Conservation (phyloP, 2,329 filamentous ascomycete species). For the Exophiala sp. region DNA sequence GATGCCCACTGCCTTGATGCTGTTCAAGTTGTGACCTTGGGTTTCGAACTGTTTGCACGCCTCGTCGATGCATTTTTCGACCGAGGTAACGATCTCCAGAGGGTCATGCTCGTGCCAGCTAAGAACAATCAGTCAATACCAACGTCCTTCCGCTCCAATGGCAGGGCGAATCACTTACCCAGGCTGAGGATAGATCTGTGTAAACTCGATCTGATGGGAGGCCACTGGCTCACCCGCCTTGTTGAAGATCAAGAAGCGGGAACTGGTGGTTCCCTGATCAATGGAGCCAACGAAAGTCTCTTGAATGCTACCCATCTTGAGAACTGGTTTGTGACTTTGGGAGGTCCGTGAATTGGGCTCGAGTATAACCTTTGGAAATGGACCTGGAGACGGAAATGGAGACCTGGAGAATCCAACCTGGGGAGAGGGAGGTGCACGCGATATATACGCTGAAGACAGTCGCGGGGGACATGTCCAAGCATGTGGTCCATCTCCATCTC, state of each 20-base stretch:
- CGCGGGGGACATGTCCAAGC: constrained; percentile 11
- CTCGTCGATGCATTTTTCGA: constrained; percentile 71
- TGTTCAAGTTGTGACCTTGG: constrained; percentile 59
- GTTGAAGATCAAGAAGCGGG: constrained; percentile 86
- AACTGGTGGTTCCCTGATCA: constrained; percentile 85
- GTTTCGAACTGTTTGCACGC: constrained; percentile 65
- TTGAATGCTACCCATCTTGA: constrained; percentile 28
- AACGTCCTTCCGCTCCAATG: background rate
- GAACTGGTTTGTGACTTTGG: background rate
- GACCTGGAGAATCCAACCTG: constrained; percentile 13
- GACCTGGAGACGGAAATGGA: background rate
- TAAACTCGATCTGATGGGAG: constrained; percentile 79
- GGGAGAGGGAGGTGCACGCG: constrained; percentile 9
- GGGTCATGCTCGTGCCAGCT: constrained; percentile 92
- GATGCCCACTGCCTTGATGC: constrained; percentile 73
- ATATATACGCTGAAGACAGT: constrained; percentile 20
- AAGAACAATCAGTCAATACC: constrained; percentile 17
- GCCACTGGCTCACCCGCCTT: constrained; percentile 69
- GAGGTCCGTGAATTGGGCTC: background rate
- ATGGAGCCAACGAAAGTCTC: constrained; percentile 77
- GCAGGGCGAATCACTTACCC: constrained; percentile 50
- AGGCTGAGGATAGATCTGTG: constrained; percentile 74
- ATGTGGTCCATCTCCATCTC: constrained; percentile 12
- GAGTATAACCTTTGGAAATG: background rate
- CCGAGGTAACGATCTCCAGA: constrained; percentile 65